Evolutionary conservation across 192 early-diverging fungal species (phyloP).

Genomic region (Paraglomus brasilianum): DNA sequence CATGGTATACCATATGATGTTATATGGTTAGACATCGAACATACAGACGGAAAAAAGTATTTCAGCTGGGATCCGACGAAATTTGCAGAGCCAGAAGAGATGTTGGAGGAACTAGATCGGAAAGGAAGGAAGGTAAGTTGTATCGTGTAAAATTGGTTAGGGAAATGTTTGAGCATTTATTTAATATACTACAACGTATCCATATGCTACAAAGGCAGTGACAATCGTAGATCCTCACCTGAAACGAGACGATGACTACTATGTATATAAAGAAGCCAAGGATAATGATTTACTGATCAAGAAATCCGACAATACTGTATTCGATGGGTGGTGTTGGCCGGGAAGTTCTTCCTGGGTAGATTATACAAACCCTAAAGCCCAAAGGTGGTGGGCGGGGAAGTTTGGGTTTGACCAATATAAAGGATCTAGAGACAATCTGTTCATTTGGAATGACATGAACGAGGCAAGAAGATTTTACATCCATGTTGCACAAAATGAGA

Average conservation of each 20-base stretch:
- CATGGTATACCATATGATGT: slow-evolving; percentile 96
- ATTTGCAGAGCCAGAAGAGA: slow-evolving; percentile 82
- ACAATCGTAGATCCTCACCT: slow-evolving; percentile 97
- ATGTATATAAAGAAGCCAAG: slow-evolving; percentile 74
- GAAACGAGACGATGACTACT: slow-evolving; percentile 78
- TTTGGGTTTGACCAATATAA: slow-evolving; percentile 79
- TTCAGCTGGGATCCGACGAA: slow-evolving; percentile 95
- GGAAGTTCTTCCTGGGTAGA: slow-evolving; percentile 91
- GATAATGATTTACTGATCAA: slow-evolving; percentile 78
- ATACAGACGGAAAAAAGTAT: slow-evolving; percentile 97
- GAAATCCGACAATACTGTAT: slow-evolving; percentile 66
- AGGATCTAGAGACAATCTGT: slow-evolving; percentile 76
- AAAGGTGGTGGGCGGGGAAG: slow-evolving; percentile 75
- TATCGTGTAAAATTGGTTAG: not conserved
- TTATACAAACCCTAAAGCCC: slow-evolving; percentile 76
- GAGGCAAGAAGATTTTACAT: slow-evolving; percentile 45
- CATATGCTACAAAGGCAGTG: slow-evolving; percentile 69
- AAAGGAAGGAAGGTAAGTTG: slow-evolving; percentile 73
- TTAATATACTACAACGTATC: slow-evolving; percentile 12
- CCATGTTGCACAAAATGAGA: slow-evolving; percentile 1
- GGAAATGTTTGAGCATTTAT: not conserved
- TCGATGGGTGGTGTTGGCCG: slow-evolving; percentile 99
- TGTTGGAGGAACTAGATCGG: slow-evolving; percentile 73
- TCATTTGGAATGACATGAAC: slow-evolving; percentile 99
- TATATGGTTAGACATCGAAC: slow-evolving; percentile 99